phyloP scores from a whole-genome alignment of 495 filamentous ascomycete genomes.

The Aeminium ludgeri region DNA sequence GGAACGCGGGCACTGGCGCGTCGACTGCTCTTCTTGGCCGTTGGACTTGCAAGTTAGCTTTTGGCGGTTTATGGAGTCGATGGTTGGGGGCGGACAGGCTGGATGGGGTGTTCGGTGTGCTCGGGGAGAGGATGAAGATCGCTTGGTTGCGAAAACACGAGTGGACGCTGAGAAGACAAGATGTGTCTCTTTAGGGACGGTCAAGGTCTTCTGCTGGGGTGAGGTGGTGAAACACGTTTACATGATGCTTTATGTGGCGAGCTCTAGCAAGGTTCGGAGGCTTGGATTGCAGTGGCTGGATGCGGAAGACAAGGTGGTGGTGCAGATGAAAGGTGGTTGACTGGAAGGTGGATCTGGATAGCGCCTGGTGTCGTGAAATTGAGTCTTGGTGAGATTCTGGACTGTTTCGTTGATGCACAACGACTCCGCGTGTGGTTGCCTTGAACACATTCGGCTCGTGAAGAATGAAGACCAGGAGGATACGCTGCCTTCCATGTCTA shows the following conservation, averaged over 20 bases:
- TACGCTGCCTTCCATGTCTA: too few relatives aligned
- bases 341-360: background rate
- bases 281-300: conserved; percentile 14
- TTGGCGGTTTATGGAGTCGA: conserved; percentile 13
- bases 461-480: too few relatives aligned
- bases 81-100: conserved; percentile 5
- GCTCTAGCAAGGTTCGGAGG: conserved; percentile 11
- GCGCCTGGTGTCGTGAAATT: too few relatives aligned
- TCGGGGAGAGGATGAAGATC: conserved; percentile 1
- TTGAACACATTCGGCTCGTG: too few relatives aligned
- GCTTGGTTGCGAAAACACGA: background rate
- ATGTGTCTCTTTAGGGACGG: conserved; percentile 3
- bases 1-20: conserved; percentile 17
- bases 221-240: conserved; percentile 19
- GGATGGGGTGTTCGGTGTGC: conserved; percentile 18
- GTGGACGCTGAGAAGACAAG: background rate
- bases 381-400: too few relatives aligned
- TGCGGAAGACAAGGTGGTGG: conserved; percentile 9
- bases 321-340: conserved; percentile 12
- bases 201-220: conserved; percentile 19
- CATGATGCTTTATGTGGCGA: conserved; percentile 15
- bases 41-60: conserved; percentile 6
- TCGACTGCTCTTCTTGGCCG: conserved; percentile 9
- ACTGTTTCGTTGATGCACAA: too few relatives aligned
- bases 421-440: too few relatives aligned